Evolutionary conservation across 805 yeast genomes (phyloP).

Genomic region (Candida suzukii): DNA sequence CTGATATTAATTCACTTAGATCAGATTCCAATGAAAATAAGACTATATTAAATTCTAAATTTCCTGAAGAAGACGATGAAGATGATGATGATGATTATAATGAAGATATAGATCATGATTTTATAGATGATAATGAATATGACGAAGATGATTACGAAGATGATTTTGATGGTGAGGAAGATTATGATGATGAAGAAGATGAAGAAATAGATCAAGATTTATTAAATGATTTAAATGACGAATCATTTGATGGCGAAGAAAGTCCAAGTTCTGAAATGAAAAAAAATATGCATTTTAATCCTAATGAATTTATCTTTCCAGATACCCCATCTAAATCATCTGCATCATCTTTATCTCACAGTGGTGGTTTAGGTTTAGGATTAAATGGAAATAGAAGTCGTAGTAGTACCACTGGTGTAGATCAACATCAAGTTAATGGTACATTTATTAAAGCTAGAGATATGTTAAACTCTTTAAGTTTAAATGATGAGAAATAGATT

Average conservation of each 20-base stretch:
- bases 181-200: conserved; percentile 16
- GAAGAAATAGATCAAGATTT: conserved; percentile 12
- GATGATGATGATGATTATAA: conserved; percentile 19
- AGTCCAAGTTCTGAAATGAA: not conserved
- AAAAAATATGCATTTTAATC: no score
- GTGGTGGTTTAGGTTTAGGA: conserved; percentile 5
- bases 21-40: not conserved
- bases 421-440: conserved; percentile 13
- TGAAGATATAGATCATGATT: conserved; percentile 14
- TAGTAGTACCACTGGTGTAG: conserved; percentile 10
- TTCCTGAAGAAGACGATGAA: no score
- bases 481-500: conserved; percentile 8
- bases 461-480: conserved; percentile 11
- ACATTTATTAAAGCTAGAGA: conserved; percentile 18
- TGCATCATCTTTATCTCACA: no score
- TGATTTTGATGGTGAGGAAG: conserved; percentile 23
- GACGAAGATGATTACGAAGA: conserved; percentile 13
- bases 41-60: no score
- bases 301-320: not conserved
- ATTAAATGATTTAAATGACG: conserved; percentile 8
- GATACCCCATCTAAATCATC: not conserved
- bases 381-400: conserved; percentile 8
- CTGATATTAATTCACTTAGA: not conserved
- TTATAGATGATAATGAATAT: conserved; percentile 15
- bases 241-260: conserved; percentile 1